Conservation (phyloP, 441 rosid genomes). For the Theobroma grandiflorum region DNA sequence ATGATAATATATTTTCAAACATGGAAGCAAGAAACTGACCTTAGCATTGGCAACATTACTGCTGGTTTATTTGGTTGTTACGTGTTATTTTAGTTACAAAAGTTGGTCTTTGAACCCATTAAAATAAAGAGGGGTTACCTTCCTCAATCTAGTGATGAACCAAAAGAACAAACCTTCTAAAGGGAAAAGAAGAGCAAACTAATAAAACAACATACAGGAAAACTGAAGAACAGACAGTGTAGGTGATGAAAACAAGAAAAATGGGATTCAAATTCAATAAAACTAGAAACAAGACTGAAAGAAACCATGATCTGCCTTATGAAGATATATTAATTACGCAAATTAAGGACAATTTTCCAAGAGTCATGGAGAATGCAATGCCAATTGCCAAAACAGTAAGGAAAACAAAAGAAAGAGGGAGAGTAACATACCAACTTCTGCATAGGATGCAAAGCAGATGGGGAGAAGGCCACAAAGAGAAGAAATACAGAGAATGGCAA, state of each 20-base stretch:
- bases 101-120: not conserved
- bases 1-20: not conserved
- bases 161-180: too few relatives aligned
- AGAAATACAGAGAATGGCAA: not conserved
- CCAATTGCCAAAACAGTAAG: not conserved
- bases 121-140: not conserved
- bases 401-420: not conserved
- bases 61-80: not conserved
- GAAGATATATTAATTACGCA: not conserved
- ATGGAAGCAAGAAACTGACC: not conserved
- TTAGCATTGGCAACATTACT: not conserved
- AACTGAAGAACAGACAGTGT: not conserved
- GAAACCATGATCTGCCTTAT: not conserved
- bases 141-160: not conserved
- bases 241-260: not conserved
- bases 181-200: too few relatives aligned
- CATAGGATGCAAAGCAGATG: not conserved
- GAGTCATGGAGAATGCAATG: not conserved
- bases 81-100: not conserved
- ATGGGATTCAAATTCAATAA: not conserved
- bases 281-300: not conserved
- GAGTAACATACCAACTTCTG: conserved; percentile 24
- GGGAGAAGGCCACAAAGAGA: not conserved
- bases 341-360: not conserved
- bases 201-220: not conserved